phyloP scores from a whole-genome alignment of 768 basidiomycete species.

The Kwoniella heveanensis region DNA sequence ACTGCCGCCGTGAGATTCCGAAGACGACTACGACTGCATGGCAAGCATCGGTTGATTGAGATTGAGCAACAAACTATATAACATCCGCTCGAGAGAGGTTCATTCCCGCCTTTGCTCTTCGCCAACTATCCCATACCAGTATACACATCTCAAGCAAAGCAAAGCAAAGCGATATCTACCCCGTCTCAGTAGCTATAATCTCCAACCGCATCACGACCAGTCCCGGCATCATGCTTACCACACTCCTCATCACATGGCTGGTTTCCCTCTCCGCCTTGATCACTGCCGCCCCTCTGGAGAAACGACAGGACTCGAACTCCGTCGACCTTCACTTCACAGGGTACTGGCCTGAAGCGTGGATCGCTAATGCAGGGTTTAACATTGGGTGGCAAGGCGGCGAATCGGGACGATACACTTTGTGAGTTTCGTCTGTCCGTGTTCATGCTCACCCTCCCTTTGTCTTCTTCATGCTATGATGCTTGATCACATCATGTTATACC shows the following conservation, averaged over 20 bases:
- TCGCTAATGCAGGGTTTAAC: neutral
- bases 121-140: too few relatives aligned
- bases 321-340: neutral
- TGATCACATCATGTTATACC: too few relatives aligned
- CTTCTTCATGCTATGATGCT: too few relatives aligned
- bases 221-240: neutral
- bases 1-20: too few relatives aligned
- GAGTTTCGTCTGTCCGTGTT: neutral
- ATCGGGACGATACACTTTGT: neutral
- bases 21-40: too few relatives aligned
- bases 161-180: too few relatives aligned
- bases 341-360: slow-evolving; percentile 3
- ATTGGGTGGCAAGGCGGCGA: slow-evolving; percentile 2
- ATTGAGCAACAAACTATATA: too few relatives aligned
- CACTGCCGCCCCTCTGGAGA: neutral
- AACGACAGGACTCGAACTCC: neutral
- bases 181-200: too few relatives aligned
- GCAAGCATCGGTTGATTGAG: too few relatives aligned
- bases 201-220: neutral
- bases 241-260: neutral
- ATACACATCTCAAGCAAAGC: too few relatives aligned
- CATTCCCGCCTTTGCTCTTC: too few relatives aligned
- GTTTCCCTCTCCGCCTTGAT: neutral
- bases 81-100: too few relatives aligned
- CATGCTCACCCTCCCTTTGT: neutral